Base-by-base conservation (phyloP, 495 filamentous ascomycete genomes). In the Cercophora samala region DNA sequence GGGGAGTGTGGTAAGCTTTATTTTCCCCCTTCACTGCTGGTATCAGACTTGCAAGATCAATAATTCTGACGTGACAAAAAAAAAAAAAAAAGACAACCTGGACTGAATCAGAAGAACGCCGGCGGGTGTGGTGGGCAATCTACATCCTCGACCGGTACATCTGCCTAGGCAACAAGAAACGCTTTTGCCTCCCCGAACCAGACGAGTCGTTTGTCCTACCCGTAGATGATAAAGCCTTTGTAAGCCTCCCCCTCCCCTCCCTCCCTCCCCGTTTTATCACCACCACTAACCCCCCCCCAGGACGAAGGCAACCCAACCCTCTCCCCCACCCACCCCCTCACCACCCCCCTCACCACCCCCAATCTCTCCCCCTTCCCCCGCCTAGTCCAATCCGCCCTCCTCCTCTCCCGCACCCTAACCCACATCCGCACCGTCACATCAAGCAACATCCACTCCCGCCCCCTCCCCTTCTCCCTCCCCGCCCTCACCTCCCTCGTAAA, bases 91-190 rank as follows among this genome's bases (percentile, higher is more conserved):
- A 78, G 73, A 68, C 64, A 6, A 82, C 80, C 0, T 83, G 81
- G 83, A 79, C 76, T 0, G 84, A 86, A 65, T 70, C 74, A 9
- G 83, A 87, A 67, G 84, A 87, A 68, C 68, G 82, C 9, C 67
- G 76, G 22, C 60, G 84, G 58, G 75, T 78, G 0, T 85, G 82
- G 83, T 86, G 84, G 84, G 79, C 72, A 17, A 76, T 84, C n/a
- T 75, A 83, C 54, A 70, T 85, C 17, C 73, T 83, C 13, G 82
- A 86, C 63, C 80, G 80, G 18, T 73, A 73, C 46, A 75, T 84
- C 18, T 81, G 75, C 25, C 69, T 84, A 51, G 83, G 82, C 18
- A 78, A 78, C 62, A 77, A 79, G 55, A 76, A 73, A 51, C 75
- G 79, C 25, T 79, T 78, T 17, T 70, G 79, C 52, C 72, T 78